A percentile compares a stretch with the other conserved stretches of the same genome.
Evolutionary conservation across 805 yeast genomes (phyloP).

Genomic region (Zygoascus biomembranicola): DNA sequence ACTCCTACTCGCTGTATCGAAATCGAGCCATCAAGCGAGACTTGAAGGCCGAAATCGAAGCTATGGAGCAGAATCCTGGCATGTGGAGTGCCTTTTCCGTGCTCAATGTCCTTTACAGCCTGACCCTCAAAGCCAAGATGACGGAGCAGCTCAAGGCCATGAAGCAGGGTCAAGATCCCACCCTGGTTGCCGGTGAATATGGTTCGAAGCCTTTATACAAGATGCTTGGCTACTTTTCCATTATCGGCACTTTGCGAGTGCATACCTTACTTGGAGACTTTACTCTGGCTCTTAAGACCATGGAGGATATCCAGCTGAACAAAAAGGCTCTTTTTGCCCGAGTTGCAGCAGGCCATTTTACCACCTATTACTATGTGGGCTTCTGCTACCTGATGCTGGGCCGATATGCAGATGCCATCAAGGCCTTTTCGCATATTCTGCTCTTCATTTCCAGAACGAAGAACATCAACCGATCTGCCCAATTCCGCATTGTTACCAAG

Average conservation of each 20-base stretch:
- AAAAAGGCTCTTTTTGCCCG: conserved; percentile 40
- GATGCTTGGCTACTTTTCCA: conserved; percentile 40
- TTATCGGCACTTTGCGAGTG: conserved; percentile 42
- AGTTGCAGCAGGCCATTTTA: conserved; percentile 43
- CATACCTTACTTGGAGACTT: conserved; percentile 44
- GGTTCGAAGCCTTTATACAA: conserved; percentile 37
- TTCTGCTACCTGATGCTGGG: conserved; percentile 44
- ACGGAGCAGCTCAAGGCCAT: conserved; percentile 33
- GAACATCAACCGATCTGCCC: conserved; percentile 35
- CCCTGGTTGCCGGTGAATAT: conserved; percentile 35
- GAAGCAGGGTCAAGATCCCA: conserved; percentile 25
- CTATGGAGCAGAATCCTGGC: conserved; percentile 33
- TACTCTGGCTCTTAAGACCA: conserved; percentile 40
- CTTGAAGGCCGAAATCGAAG: conserved; percentile 29
- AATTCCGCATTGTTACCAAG: conserved; percentile 40
- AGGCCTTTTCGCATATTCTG: conserved; percentile 40
- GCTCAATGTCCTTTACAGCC: conserved; percentile 40
- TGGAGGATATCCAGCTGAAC: conserved; percentile 40
- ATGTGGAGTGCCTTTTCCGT: conserved; percentile 42
- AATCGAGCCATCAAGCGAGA: conserved; percentile 30
- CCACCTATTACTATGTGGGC: conserved; percentile 45
- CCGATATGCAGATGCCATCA: conserved; percentile 43
- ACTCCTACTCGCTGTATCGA: conserved; percentile 36
- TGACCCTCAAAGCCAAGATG: conserved; percentile 35
- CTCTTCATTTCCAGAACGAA: conserved; percentile 40